These are phyloP conservation scores for Calocybe cyanea DNA, from an alignment of 768 basidiomycete genomes.

Conservation along the genomic window DNA sequence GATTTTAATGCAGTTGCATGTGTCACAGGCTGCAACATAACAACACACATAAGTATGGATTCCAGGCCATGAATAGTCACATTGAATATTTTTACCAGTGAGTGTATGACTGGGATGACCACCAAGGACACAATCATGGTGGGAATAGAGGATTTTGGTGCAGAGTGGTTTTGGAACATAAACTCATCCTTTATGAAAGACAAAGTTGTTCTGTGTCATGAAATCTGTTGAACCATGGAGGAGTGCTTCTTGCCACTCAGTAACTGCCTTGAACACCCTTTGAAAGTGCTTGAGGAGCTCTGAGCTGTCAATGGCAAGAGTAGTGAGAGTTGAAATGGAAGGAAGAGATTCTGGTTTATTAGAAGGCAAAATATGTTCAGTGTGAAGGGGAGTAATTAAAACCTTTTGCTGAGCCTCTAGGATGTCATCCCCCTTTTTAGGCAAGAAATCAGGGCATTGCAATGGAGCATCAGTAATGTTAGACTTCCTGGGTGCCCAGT, in stretches of 20 bases:
- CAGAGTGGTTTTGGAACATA: constrained; percentile 4
- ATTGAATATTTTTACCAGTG: constrained; percentile 27
- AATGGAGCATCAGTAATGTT: constrained; percentile 30
- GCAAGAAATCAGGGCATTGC: constrained; percentile 24
- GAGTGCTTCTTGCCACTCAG: constrained; percentile 21
- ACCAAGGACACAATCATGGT: constrained; percentile 28
- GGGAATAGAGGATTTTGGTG: constrained; percentile 9
- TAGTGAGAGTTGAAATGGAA: constrained; percentile 11
- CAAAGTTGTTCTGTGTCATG: constrained; percentile 15
- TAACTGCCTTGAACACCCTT: constrained; percentile 4
- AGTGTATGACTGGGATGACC: constrained; percentile 22
- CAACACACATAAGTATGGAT: constrained; percentile 12
- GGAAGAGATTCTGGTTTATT: background rate
- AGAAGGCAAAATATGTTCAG: constrained; percentile 18
- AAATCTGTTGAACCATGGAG: constrained; percentile 14
- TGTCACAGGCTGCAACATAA: constrained; percentile 31
- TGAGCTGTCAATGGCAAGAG: constrained; percentile 24
- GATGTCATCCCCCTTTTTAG: constrained; percentile 26
- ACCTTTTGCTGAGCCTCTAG: constrained; percentile 20
- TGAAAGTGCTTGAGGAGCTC: constrained; percentile 22
- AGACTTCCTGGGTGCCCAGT: constrained; percentile 23
- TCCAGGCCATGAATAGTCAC: constrained; percentile 40
- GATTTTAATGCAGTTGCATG: constrained; percentile 29
- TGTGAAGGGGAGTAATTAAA: constrained; percentile 26
- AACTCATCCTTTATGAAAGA: background rate